A percentile compares a stretch with the other conserved stretches of the same genome.
phyloP scores from a whole-genome alignment of 148 eudicot genomes.

The Vaccinium myrtillus region DNA sequence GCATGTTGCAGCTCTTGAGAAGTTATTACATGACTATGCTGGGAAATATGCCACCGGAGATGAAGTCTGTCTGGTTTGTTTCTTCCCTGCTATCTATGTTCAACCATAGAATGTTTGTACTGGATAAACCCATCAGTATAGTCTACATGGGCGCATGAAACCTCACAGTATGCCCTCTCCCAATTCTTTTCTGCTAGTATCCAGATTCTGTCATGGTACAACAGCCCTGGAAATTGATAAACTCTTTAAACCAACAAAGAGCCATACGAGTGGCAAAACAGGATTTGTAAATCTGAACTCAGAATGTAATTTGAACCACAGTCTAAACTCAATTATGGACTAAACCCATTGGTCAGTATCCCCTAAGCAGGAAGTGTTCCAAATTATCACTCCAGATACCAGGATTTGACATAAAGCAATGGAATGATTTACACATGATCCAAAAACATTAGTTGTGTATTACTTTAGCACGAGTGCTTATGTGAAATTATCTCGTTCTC shows the following conservation, averaged over 20 bases:
- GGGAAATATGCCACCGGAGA: slow-evolving; percentile 95
- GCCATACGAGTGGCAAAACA: not conserved
- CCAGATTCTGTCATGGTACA: not conserved
- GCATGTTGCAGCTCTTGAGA: slow-evolving; percentile 69
- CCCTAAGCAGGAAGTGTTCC: not conserved
- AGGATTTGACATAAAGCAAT: not conserved
- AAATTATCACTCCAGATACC: not conserved
- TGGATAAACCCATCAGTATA: not conserved
- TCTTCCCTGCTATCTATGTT: slow-evolving; percentile 5
- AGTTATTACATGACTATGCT: slow-evolving; percentile 55
- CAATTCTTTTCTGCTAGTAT: not conserved
- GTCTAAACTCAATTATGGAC: not conserved
- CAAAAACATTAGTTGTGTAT: not conserved
- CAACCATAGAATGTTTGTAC: not conserved
- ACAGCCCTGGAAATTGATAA: not conserved
- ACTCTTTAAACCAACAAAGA: not conserved
- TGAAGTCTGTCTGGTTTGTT: slow-evolving; percentile 73
- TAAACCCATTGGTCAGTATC: not conserved
- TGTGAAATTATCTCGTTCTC: not conserved
- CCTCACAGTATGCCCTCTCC: not conserved
- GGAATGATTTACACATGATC: not conserved
- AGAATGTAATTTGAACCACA: not conserved
- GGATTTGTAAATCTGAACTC: not conserved
- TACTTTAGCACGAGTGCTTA: not conserved
- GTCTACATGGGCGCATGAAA: not conserved